These are phyloP conservation scores for Sarocladiaceae sp. DNA, from an alignment of 2,329 filamentous ascomycete species.

Conservation along the genomic window DNA sequence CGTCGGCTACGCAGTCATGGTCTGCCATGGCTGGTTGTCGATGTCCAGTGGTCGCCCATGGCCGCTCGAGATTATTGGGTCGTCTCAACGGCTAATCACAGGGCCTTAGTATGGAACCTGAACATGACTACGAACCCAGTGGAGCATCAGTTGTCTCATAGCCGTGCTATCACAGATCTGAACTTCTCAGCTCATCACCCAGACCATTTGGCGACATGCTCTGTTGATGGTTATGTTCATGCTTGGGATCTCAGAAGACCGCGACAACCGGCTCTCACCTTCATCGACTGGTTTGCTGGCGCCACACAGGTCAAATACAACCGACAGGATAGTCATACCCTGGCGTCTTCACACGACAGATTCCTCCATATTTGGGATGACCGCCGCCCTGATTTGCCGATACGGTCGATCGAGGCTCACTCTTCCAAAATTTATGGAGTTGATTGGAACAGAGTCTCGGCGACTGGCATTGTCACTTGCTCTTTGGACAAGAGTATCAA, in stretches of 20 bases:
- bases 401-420: conserved; percentile 82
- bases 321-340: conserved; percentile 74
- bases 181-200: conserved; percentile 94
- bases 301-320: conserved; percentile 96
- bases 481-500: conserved; percentile 90
- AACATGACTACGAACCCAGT: conserved; percentile 65
- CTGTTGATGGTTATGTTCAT: conserved; percentile 88
- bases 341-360: conserved; percentile 86
- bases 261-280: conserved; percentile 66
- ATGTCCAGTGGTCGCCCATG: conserved; percentile 96
- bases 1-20: conserved; percentile 76
- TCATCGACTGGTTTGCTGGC: conserved; percentile 89
- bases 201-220: conserved; percentile 82
- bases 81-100: conserved; percentile 88
- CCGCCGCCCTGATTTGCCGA: conserved; percentile 67
- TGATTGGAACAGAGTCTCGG: conserved; percentile 80
- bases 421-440: conserved; percentile 91
- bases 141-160: conserved; percentile 79
- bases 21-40: conserved; percentile 88
- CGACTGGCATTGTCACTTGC: conserved; percentile 73
- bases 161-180: conserved; percentile 87
- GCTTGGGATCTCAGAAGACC: conserved; percentile 82
- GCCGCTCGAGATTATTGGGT: conserved; percentile 82
- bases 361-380: conserved; percentile 88
- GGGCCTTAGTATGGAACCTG: conserved; percentile 90